Conservation (phyloP, 768 basidiomycete species). For the Lentinula sp. region DNA sequence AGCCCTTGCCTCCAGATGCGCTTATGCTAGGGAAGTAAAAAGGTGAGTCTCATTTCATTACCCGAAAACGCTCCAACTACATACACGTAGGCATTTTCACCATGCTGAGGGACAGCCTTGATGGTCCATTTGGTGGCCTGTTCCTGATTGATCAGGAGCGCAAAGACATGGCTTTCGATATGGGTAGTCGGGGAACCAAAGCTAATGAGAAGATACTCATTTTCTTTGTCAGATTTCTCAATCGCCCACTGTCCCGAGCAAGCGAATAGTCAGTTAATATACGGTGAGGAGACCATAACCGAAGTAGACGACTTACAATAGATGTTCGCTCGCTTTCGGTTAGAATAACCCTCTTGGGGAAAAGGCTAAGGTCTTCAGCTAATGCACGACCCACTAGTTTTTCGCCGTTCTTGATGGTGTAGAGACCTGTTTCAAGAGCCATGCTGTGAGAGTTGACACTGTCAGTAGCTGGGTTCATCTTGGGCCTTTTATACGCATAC, state of each 20-base stretch:
- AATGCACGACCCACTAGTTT: background rate
- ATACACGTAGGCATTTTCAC: background rate
- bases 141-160: background rate
- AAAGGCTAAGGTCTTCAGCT: background rate
- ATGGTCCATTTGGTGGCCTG: background rate
- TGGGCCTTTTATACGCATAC: background rate
- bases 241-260: background rate
- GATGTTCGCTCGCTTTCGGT: background rate
- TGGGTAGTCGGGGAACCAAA: background rate
- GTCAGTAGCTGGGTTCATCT: background rate
- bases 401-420: background rate
- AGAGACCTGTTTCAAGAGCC: background rate
- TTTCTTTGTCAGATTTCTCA: background rate
- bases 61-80: background rate
- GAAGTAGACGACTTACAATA: background rate
- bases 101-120: background rate
- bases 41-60: no score
- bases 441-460: background rate
- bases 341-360: background rate
- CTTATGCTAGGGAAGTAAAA: no score
- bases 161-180: background rate
- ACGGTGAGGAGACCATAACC: no score
- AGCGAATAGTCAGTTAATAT: no score
- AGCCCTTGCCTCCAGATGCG: no score
- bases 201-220: background rate